These are phyloP conservation scores for Kodamaea sp. DNA, from an alignment of 1,139 yeast genomes.

Conservation along the genomic window DNA sequence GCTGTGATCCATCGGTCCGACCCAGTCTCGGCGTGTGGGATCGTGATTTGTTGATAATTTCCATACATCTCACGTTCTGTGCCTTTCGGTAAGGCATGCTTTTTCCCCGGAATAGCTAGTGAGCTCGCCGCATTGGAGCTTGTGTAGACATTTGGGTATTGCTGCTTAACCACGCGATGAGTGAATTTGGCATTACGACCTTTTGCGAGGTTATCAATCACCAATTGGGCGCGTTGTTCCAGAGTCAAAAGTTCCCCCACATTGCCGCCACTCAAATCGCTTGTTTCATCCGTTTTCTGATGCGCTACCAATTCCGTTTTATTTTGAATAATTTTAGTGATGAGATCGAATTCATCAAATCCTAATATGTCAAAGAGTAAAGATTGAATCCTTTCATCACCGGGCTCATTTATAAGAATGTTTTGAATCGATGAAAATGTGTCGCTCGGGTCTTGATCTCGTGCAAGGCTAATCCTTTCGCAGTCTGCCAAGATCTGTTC, in stretches of 20 bases:
- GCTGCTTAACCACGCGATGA: conserved; percentile 43
- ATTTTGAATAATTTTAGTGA: conserved; percentile 60
- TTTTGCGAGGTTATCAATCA: conserved; percentile 49
- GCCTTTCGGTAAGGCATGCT: conserved; percentile 76
- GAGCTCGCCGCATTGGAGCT: too few species aligned
- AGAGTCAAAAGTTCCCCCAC: conserved; percentile 42
- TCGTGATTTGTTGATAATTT: conserved; percentile 77
- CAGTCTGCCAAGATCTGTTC: conserved; percentile 22
- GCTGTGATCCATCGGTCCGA: conserved; percentile 48
- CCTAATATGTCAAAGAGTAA: conserved; percentile 76
- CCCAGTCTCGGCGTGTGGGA: conserved; percentile 66
- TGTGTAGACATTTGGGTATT: conserved; percentile 73
- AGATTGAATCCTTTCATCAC: conserved; percentile 65
- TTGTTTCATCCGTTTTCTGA: background rate
- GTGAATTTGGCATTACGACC: conserved; percentile 51
- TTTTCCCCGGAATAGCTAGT: conserved; percentile 69
- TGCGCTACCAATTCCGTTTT: conserved; percentile 23
- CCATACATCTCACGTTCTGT: conserved; percentile 62
- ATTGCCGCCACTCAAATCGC: background rate
- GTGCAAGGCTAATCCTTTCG: conserved; percentile 23
- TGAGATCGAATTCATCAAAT: conserved; percentile 77
- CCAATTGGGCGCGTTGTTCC: conserved; percentile 55
- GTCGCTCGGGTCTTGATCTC: conserved; percentile 25
- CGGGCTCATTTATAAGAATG: conserved; percentile 21
- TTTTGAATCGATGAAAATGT: conserved; percentile 22